A percentile compares a stretch with the other conserved stretches of the same genome.
Conservation (phyloP, 2,329 filamentous ascomycete species). For the Beauveria sp. region DNA sequence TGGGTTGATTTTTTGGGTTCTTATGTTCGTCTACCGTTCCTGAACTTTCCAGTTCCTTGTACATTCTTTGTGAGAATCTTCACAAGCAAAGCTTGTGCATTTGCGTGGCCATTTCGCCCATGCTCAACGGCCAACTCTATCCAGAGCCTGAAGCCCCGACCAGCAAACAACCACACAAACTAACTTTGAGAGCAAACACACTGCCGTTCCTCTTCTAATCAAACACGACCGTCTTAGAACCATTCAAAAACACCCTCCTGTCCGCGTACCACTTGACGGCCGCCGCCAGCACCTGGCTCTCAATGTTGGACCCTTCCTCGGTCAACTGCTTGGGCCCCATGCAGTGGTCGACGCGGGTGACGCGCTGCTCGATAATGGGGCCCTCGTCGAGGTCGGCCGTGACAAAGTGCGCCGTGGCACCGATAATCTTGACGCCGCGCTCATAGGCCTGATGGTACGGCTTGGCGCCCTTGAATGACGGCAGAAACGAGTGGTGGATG, state of each 20-base stretch:
- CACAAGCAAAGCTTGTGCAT: no score
- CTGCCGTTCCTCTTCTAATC: neutral
- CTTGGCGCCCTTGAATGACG: conserved; percentile 80
- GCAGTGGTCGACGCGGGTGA: conserved; percentile 67
- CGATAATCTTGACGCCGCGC: conserved; percentile 81
- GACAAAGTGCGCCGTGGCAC: conserved; percentile 79
- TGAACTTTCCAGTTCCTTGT: no score
- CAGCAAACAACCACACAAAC: neutral
- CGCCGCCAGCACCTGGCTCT: conserved; percentile 73
- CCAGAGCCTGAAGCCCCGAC: neutral
- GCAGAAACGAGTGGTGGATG: conserved; percentile 83
- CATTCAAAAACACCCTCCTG: conserved; percentile 69
- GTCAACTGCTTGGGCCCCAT: conserved; percentile 70
- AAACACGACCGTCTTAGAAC: conserved; percentile 74
- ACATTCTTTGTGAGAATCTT: no score
- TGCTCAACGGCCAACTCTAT: neutral
- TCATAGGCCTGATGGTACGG: conserved; percentile 86
- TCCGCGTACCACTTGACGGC: conserved; percentile 82
- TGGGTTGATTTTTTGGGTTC: neutral
- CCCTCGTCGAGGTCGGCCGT: conserved; percentile 80
- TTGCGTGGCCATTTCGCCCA: neutral
- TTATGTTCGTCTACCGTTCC: neutral
- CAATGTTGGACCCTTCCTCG: conserved; percentile 74
- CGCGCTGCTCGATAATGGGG: conserved; percentile 80
- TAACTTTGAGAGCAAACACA: no score